Evolutionary conservation across 768 basidiomycete genomes (phyloP), one percentile per base, ranked within the genome.

Genomic region (Russula sp.): DNA sequence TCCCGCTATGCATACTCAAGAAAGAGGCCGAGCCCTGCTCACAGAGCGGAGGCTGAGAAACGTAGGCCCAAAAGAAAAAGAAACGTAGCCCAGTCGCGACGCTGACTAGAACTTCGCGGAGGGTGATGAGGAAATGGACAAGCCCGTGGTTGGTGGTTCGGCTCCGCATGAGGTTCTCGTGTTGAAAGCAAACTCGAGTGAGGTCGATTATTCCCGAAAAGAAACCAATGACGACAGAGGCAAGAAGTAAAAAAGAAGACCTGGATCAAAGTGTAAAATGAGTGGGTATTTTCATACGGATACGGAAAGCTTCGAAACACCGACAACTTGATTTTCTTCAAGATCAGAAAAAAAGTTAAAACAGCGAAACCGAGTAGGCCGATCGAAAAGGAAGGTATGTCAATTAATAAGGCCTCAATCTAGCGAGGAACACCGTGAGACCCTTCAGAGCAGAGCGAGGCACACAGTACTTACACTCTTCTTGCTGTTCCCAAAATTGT

Each of bases 61-160:
- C 84, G 63, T 85, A 82, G 44, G 74, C 74, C 89, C 89, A 91
- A 65, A 84, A 84, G 69, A 84, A 89, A 16, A 90, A 69, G 69
- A 84, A 84, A 42, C 85, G 79, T 48, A 83, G 74, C 5, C 84
- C 84, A 48, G 80, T 70, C 10, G 87, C 82, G 22, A 88, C 67
- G 11, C 84, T 76, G 62, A 85, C 77, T 54, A 80, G 75, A 34
- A 85, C 74, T 70, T 90, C 89, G 42, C 88, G 83, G 5, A 80
- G 73, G 56, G 76, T 77, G 37, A 82, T 73, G 42, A 84, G 75
- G 14, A 74, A 77, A 8, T 52, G 34, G 45, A 78, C 72, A 31
- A 75, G 62, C 44, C 70, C 71, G 51, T 67, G 56, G 22, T 71
- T 64, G 14, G 69, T 68, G n/a, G 10, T 20, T 8, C 9, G 54